Evolutionary conservation across 306 rosid genomes (phyloP), one percentile per base, ranked within the genome.

Genomic region (Ochetophila trinervis): DNA sequence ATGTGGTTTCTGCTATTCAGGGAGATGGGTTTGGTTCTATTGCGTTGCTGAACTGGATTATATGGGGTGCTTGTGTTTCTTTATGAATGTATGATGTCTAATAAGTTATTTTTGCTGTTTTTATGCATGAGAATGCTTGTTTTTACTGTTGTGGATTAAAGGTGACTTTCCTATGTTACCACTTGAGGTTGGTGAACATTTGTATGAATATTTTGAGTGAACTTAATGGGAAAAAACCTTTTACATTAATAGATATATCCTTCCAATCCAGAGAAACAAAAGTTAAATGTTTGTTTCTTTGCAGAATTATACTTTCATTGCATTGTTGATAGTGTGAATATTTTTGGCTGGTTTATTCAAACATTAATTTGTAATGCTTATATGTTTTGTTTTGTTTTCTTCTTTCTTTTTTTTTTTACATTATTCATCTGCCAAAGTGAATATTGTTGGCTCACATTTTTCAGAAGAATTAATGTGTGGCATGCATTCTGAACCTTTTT

Each of bases 21-120:
- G 32, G 21, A 49, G 52, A 44, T 42, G 15, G 20, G 54, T 57
- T 56, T 34, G 65, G 23, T 58, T 47, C 48, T 57, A 67, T 22
- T 24, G 51, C 17, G 68, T 63, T 48, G 47, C 2, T 53, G 35
- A 32, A 53, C 19, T 66, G 48, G 30, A 19, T 45, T 23, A 15
- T 45, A 56, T 24, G 56, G 27, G 12, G 47, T 19, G 18, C 54
- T 50, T 5, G 16, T 50, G 0, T 50, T 16, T 50, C 21, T 50
- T 4, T n/a, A 18, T 16, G 21, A 50, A 7, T 10, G 21, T 2
- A 16, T 16, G 35, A 21, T n/a, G 59, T 20, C 32, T 23, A 54
- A 54, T 13, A 54, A 22, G 59, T 54, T 54, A 15, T 54, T 54
- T 22, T 22, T 20, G 34, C 34, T 21, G 15, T 54, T 21, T 53